These are phyloP conservation scores for Aspergillus awamori DNA, from an alignment of 2,329 filamentous ascomycete genomes.

Conservation along the genomic window DNA sequence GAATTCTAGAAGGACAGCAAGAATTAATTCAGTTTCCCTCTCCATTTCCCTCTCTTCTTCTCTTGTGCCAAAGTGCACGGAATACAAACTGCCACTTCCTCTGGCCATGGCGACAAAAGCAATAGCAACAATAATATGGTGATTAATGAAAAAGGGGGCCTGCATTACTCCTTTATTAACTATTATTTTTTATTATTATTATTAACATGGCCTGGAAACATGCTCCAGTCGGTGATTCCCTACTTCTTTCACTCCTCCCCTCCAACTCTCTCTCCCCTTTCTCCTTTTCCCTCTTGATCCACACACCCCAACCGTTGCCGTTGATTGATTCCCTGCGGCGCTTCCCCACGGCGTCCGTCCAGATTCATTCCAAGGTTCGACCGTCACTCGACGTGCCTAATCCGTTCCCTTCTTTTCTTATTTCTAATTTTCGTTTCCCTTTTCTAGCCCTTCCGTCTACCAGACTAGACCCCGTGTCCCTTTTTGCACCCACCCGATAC, in stretches of 20 bases:
- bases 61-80: slow-evolving; percentile 9
- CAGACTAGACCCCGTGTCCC: slow-evolving; percentile 3
- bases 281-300: slow-evolving; percentile 2
- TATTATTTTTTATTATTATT: too few species aligned
- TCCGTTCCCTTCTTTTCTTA: slow-evolving; percentile 4
- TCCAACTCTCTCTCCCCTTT: neutral
- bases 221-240: too few species aligned
- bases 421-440: slow-evolving; percentile 7
- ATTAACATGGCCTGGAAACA: neutral
- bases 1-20: neutral
- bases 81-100: slow-evolving; percentile 15
- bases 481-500: neutral
- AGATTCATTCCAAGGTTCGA: slow-evolving; percentile 6
- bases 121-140: slow-evolving; percentile 8
- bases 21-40: too few species aligned
- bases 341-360: slow-evolving; percentile 9
- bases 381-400: slow-evolving; percentile 6
- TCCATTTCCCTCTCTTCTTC: neutral
- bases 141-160: slow-evolving; percentile 13
- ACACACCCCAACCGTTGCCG: slow-evolving; percentile 2
- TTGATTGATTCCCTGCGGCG: neutral
- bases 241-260: too few species aligned
- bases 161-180: neutral
- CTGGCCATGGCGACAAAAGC: slow-evolving; percentile 13
- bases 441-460: neutral